Base-by-base conservation (phyloP, 805 yeast species). In the Wickerhamomyces bisporus region DNA sequence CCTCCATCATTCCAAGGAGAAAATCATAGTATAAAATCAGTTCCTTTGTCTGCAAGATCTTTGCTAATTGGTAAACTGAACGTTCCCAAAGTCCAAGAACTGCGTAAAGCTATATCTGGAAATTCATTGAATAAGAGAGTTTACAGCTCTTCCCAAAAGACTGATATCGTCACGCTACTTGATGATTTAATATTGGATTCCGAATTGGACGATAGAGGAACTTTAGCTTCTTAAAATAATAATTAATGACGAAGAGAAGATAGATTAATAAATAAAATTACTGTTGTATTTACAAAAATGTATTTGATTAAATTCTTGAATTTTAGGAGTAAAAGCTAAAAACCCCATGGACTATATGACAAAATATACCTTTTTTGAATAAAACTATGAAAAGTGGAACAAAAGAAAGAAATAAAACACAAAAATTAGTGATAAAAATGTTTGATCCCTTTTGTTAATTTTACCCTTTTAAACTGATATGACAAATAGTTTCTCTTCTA, bases 41-140 rank as follows among this genome's bases (percentile, higher is more conserved):
- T 47, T n/a, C 60, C 58, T 27, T 24, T 49, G 8, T 52, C 57
- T 11, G 55, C 54, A 1, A 50, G 58, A 45, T 49, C 58, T 0
- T 18, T 50, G 14, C 14, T 55, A 29, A 38, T 45, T 36, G 49
- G 50, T 7, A 53, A 43, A 17, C 30, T 50, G 15, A 42, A 46
- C 16, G 46, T 42, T 8, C 60, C 60, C 30, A 53, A 47, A 28
- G 56, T 55, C 8, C 44, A 48, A 25, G 55, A 55, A 25, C 38
- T 55, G 20, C 44, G 58, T 23, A 45, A 49, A 27, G 57, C 50
- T 7, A 44, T 55, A 13, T 45, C 52, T 1, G 58, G 58, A 4
- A 32, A 37, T 2, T 35, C 47, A 0, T 24, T 44, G 23, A 28
- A 38, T 32, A 28, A 32, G 33, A 29, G n/a, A 19, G 28, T 13